These are phyloP conservation scores for Penicillium janthinellum DNA, from an alignment of 2,329 filamentous ascomycete species.

Conservation along the genomic window DNA sequence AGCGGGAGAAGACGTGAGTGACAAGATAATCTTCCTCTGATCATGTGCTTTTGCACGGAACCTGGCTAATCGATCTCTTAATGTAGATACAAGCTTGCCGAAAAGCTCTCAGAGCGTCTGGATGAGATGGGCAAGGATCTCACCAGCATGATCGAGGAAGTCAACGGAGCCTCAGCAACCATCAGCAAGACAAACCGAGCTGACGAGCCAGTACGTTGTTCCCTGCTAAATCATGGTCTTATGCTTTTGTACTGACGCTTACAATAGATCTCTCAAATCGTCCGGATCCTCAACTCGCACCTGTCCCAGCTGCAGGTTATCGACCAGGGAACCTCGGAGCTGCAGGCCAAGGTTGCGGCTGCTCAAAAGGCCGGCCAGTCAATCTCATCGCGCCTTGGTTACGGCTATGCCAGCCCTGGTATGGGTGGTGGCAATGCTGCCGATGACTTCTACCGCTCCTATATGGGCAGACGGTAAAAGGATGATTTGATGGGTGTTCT, in stretches of 20 bases:
- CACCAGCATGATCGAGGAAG: slow-evolving; percentile 95
- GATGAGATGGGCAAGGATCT: slow-evolving; percentile 94
- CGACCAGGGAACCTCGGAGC: slow-evolving; percentile 76
- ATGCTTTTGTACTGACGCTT: slow-evolving; percentile 14
- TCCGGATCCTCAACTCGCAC: slow-evolving; percentile 91
- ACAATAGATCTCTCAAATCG: slow-evolving; percentile 83
- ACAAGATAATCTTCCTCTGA: not conserved
- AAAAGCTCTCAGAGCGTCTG: slow-evolving; percentile 85
- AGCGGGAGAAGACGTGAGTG: slow-evolving; percentile 83
- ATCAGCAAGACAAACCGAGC: slow-evolving; percentile 87
- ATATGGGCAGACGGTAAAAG: slow-evolving; percentile 69
- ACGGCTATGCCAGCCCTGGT: slow-evolving; percentile 38
- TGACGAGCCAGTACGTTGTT: slow-evolving; percentile 74
- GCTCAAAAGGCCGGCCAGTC: slow-evolving; percentile 76
- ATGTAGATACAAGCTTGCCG: slow-evolving; percentile 77
- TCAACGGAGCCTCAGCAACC: slow-evolving; percentile 87
- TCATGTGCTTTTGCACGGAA: not conserved
- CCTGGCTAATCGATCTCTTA: slow-evolving; percentile 22
- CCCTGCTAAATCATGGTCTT: slow-evolving; percentile 15
- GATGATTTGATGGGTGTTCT: slow-evolving; percentile 32
- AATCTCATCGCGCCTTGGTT: slow-evolving; percentile 47
- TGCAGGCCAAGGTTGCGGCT: slow-evolving; percentile 79
- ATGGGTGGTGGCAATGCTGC: slow-evolving; percentile 63
- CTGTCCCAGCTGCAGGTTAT: slow-evolving; percentile 91
- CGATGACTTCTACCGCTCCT: slow-evolving; percentile 89